Conservation (phyloP, 345 rosid species). For the Fremontodendron californicum region DNA sequence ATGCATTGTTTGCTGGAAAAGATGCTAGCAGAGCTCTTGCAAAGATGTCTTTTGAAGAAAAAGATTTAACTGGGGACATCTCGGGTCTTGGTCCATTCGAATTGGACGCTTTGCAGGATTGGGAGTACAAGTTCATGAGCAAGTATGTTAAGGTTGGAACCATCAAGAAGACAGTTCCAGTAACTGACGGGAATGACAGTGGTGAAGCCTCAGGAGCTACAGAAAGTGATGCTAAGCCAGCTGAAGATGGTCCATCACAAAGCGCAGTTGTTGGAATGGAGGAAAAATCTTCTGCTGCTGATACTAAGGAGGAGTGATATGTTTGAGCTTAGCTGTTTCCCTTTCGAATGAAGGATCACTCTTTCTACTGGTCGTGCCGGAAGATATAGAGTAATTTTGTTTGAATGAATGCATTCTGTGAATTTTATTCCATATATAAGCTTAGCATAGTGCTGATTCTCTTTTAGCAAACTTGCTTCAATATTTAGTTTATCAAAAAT, state of each 20-base stretch:
- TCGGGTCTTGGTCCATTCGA: conserved; percentile 95
- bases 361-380: neutral
- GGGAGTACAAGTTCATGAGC: conserved; percentile 99
- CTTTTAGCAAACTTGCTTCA: conserved; percentile 6
- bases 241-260: conserved; percentile 44
- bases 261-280: conserved; percentile 12
- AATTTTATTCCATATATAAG: neutral
- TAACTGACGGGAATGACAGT: conserved; percentile 39
- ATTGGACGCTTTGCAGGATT: conserved; percentile 94
- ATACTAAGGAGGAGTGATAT: conserved; percentile 34
- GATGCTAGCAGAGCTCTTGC: conserved; percentile 99
- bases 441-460: conserved; percentile 11
- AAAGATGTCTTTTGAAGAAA: conserved; percentile 98
- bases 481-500: conserved; percentile 4
- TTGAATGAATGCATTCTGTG: conserved; percentile 8
- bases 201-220: conserved; percentile 40
- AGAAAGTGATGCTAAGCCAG: conserved; percentile 42
- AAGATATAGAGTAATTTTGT: conserved; percentile 10
- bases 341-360: neutral
- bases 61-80: conserved; percentile 84
- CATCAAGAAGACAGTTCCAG: conserved; percentile 45
- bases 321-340: neutral
- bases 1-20: conserved; percentile 92
- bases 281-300: conserved; percentile 26
- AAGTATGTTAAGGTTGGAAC: conserved; percentile 91